Percentiles rank a stretch among this genome's conserved stretches.
These are phyloP conservation scores for Lolium rigidum DNA, from an alignment of 176 grass and related monocot genomes.

Conservation along the genomic window DNA sequence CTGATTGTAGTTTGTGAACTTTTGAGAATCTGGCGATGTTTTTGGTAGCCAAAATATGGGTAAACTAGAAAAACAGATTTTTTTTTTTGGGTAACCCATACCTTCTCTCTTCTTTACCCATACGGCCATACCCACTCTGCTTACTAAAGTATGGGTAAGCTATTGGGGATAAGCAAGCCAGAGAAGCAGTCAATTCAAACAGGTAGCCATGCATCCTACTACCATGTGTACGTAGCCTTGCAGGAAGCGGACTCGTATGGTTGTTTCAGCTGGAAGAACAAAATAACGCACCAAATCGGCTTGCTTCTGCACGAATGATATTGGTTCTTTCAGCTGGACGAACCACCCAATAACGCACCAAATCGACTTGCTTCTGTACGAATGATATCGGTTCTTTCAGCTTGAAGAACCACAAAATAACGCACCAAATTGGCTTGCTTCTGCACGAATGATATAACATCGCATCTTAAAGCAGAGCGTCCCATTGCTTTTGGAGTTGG, in stretches of 20 bases:
- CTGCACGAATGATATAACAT: neutral
- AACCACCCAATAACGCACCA: constrained; percentile 22
- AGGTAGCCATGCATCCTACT: too few relatives aligned
- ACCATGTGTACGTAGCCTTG: too few relatives aligned
- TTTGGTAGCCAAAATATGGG: too few relatives aligned
- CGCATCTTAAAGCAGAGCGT: constrained; percentile 1
- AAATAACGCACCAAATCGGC: constrained; percentile 24
- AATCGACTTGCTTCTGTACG: neutral
- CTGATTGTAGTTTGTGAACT: too few relatives aligned
- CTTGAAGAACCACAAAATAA: constrained; percentile 13
- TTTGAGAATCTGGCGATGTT: too few relatives aligned
- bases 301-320: neutral
- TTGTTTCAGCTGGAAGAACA: constrained; percentile 21
- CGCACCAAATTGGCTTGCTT: constrained; percentile 3
- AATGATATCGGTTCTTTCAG: constrained; percentile 21
- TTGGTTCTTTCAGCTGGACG: constrained; percentile 26
- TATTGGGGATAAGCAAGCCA: too few relatives aligned
- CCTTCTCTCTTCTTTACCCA: too few relatives aligned
- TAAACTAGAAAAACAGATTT: too few relatives aligned
- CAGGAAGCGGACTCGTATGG: neutral
- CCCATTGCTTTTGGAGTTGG: constrained; percentile 24
- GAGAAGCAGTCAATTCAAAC: too few relatives aligned
- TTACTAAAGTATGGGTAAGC: too few relatives aligned
- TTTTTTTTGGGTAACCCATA: too few relatives aligned
- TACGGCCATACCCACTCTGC: too few relatives aligned